phyloP scores from a whole-genome alignment of 441 rosid species.

The Arabidopsis lyrata region DNA sequence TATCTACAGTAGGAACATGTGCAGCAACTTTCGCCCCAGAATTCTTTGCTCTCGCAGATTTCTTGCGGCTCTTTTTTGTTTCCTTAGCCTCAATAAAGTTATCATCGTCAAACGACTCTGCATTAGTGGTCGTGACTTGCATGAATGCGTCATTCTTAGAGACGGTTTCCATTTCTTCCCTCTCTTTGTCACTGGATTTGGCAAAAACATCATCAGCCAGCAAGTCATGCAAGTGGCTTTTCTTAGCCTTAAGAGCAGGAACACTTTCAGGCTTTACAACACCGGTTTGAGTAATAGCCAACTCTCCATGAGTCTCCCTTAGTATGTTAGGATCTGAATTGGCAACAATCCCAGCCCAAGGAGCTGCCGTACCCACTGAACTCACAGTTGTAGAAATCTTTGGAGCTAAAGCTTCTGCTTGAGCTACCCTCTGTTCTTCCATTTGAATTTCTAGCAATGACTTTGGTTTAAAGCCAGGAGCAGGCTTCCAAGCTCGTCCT shows the following conservation, averaged over 20 bases:
- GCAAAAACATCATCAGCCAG: conserved; percentile 69
- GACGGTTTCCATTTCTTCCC: conserved; percentile 50
- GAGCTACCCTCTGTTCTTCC: conserved; percentile 90
- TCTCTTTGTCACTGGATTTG: conserved; percentile 61
- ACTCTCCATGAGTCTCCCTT: conserved; percentile 57
- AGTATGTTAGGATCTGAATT: conserved; percentile 59
- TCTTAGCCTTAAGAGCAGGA: conserved; percentile 57
- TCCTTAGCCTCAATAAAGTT: conserved; percentile 94
- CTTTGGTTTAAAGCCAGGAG: conserved; percentile 96
- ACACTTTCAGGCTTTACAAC: conserved; percentile 56
- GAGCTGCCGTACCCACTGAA: conserved; percentile 47
- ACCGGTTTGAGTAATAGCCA: conserved; percentile 47
- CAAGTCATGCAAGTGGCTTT: conserved; percentile 78
- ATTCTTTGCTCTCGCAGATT: conserved; percentile 82
- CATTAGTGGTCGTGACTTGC: conserved; percentile 43
- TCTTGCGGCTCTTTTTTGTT: conserved; percentile 88
- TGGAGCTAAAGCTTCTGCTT: conserved; percentile 64
- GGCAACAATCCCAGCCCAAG: conserved; percentile 84
- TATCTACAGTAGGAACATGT: conserved; percentile 52
- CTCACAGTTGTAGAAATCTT: conserved; percentile 55
- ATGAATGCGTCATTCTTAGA: conserved; percentile 43
- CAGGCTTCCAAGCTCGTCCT: conserved; percentile 96
- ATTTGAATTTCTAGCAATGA: conserved; percentile 95
- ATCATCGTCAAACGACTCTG: conserved; percentile 62
- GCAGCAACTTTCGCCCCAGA: conserved; percentile 62